Evolutionary conservation across 2,329 filamentous ascomycete species (phyloP).

Genomic region (Whalleya microplaca): DNA sequence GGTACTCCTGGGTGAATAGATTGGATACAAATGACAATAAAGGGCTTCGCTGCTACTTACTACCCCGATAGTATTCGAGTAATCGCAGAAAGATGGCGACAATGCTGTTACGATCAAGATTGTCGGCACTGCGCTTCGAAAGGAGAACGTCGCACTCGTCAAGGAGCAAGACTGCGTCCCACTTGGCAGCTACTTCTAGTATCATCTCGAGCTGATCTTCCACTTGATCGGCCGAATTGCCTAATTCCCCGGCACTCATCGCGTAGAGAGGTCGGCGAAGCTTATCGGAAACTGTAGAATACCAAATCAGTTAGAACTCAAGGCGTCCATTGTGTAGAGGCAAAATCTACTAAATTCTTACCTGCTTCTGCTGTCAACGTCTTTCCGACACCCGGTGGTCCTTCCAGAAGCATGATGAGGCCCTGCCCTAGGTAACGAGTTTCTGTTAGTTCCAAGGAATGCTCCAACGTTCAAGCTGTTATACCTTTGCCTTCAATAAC

Average conservation of each 20-base stretch:
- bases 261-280: constrained; percentile 39
- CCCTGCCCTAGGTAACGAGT: constrained; percentile 11
- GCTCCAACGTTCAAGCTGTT: not conserved
- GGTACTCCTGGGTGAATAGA: not conserved
- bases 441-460: not conserved
- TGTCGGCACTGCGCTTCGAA: constrained; percentile 38
- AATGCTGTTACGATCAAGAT: constrained; percentile 28
- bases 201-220: constrained; percentile 32
- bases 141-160: constrained; percentile 40
- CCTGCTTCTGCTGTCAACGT: constrained; percentile 40
- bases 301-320: not conserved
- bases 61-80: constrained; percentile 29
- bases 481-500: constrained; percentile 26
- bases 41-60: not conserved
- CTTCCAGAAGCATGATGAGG: constrained; percentile 22
- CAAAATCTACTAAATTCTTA: not conserved
- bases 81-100: constrained; percentile 31
- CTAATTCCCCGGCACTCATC: constrained; percentile 37
- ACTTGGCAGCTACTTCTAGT: constrained; percentile 47
- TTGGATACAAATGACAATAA: not conserved
- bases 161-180: constrained; percentile 41
- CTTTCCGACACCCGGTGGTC: constrained; percentile 24
- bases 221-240: constrained; percentile 29
- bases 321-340: not conserved
- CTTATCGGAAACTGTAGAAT: constrained; percentile 38